Evolutionary conservation across 345 rosid genomes (phyloP).

Genomic region (Murraya paniculata): DNA sequence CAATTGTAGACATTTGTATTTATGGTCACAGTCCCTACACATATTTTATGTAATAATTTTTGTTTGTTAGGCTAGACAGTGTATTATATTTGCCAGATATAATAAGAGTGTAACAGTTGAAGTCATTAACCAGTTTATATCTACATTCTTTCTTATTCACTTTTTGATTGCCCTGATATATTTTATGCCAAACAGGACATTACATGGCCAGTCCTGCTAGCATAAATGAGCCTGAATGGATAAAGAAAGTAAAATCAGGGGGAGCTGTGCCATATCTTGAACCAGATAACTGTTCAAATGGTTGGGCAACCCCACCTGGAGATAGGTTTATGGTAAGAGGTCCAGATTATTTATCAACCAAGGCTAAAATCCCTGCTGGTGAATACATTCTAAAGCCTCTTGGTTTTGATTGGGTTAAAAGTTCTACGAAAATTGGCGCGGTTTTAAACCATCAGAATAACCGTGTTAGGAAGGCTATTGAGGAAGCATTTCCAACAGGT

Average conservation of each 20-base stretch:
- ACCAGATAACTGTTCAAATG: conserved; percentile 56
- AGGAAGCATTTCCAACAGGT: conserved; percentile 45
- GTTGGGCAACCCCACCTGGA: conserved; percentile 89
- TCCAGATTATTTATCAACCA: conserved; percentile 68
- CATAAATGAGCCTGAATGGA: conserved; percentile 58
- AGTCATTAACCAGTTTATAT: background rate
- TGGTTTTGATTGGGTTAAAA: conserved; percentile 89
- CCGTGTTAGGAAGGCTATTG: conserved; percentile 63
- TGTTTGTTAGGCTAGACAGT: background rate
- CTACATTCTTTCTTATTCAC: background rate
- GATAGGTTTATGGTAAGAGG: conserved; percentile 83
- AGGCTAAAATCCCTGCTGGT: conserved; percentile 70
- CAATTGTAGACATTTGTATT: background rate
- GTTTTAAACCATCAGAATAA: conserved; percentile 49
- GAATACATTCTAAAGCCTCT: conserved; percentile 75
- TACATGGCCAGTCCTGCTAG: conserved; percentile 45
- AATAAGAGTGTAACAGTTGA: background rate
- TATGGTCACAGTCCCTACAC: background rate
- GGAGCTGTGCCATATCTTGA: conserved; percentile 80
- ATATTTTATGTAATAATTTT: background rate
- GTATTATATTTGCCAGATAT: background rate
- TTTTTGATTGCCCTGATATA: conserved; percentile 9
- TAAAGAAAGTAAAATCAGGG: conserved; percentile 60
- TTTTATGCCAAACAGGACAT: conserved; percentile 17
- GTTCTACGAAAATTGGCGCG: conserved; percentile 57